Conservation (phyloP, 2,329 filamentous ascomycete genomes). For the Xylariaceae sp. region DNA sequence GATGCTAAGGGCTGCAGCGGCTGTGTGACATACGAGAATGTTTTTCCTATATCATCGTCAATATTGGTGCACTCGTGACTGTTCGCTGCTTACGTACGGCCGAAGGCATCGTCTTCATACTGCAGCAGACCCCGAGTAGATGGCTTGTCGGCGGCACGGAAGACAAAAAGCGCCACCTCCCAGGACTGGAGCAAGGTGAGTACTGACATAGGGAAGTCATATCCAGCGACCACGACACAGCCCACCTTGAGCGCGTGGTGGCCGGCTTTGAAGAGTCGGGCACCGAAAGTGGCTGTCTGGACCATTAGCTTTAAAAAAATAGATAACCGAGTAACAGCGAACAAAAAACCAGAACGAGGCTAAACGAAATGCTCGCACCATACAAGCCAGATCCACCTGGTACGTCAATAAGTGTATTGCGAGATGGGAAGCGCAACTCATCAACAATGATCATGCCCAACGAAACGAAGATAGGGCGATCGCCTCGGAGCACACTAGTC, state of each 20-base stretch:
- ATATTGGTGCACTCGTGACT: background rate
- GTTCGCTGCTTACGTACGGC: slow-evolving; percentile 3
- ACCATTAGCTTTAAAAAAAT: background rate
- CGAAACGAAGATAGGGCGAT: slow-evolving; percentile 14
- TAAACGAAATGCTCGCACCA: background rate
- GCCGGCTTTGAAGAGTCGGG: slow-evolving; percentile 17
- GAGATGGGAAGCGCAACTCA: slow-evolving; percentile 20
- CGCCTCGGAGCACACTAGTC: background rate
- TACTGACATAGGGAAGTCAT: slow-evolving; percentile 15
- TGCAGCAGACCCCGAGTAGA: slow-evolving; percentile 18
- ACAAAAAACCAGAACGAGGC: background rate
- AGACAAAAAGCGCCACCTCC: slow-evolving; percentile 6
- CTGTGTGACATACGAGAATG: slow-evolving; percentile 10
- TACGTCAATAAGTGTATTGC: slow-evolving; percentile 1
- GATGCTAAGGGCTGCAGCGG: slow-evolving; percentile 10
- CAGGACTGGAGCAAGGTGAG: slow-evolving; percentile 14
- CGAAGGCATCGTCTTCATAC: slow-evolving; percentile 17
- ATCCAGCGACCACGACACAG: slow-evolving; percentile 14
- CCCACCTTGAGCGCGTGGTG: slow-evolving; percentile 1
- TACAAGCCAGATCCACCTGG: slow-evolving; percentile 22
- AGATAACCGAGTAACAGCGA: too few species aligned
- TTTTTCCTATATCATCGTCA: slow-evolving; percentile 10
- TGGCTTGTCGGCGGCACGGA: slow-evolving; percentile 1
- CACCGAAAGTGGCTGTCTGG: slow-evolving; percentile 17
- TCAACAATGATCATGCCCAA: slow-evolving; percentile 23